Base-by-base conservation (phyloP, 805 yeast genomes). In the Candida sithepensis region DNA sequence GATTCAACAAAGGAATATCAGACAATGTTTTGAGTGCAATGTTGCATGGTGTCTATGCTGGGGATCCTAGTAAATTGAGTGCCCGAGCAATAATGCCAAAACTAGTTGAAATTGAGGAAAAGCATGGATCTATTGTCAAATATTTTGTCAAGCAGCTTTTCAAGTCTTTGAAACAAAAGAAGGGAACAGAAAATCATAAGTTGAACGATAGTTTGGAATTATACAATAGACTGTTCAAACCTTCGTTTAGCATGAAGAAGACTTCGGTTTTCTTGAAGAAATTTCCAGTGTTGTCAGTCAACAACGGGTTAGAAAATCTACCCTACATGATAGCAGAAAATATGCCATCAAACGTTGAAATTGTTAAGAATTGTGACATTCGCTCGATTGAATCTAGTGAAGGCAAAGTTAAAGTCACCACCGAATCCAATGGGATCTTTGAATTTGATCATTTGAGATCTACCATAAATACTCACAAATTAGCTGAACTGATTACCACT, bases 41-140 rank as follows among this genome's bases (percentile, higher is more conserved):
- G 3, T 72, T 85, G 62, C 89, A 90, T 59, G 99, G 99, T 0
- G 82, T 94, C 1, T 92, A 90, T 64, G 97, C 96, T 1, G 94
- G 88, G n/a, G 96, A 91, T 64, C 73, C 81, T 2, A 58, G 73
- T 5, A 70, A 77, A 47, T 65, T 92, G 42, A 86, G 96, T 69
- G 81, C 85, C 0, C 67, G 77, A 19, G 72, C 85, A 3, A 72
- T 88, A 0, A 61, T 88, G 51, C 81, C 83, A 3, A 57, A 65
- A 9, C 57, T 88, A 54, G 79, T 74, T 41, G 69, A 77, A 12
- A 64, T 82, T 41, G 97, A 90, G 60, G 59, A 67, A 24, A 65
- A 76, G 6, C 68, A 78, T 59, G 88, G 90, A 0, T 82, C 89
- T 0, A 61, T 86, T 2, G 53, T 82, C 0, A 72, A 68, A 46